Evolutionary conservation across 169 alveolate genomes (phyloP).

Genomic region (Besnoitia besnoiti): DNA sequence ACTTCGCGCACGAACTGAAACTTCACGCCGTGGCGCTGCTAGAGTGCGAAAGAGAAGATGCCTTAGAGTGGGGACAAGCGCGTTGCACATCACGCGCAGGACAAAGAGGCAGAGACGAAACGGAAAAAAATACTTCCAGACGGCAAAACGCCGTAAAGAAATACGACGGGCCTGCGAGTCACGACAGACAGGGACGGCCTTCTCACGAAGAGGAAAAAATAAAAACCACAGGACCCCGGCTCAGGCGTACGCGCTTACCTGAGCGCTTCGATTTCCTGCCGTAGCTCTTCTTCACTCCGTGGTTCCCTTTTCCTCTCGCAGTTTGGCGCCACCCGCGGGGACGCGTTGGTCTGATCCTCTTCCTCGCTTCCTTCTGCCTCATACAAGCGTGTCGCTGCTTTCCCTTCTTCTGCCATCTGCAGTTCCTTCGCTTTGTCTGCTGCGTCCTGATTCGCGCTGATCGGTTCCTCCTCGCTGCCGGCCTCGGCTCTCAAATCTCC

Average conservation of each 20-base stretch:
- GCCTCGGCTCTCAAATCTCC: background rate
- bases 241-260: slow-evolving; percentile 22
- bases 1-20: too few species aligned
- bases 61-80: too few species aligned
- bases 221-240: too few species aligned
- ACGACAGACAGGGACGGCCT: too few species aligned
- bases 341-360: background rate
- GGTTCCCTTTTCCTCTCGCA: background rate
- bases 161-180: too few species aligned
- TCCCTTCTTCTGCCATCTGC: background rate
- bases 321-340: background rate
- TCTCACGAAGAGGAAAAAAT: too few species aligned
- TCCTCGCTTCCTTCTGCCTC: background rate
- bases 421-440: background rate
- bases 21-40: too few species aligned
- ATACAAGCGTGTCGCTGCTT: too few species aligned
- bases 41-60: too few species aligned
- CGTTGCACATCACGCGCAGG: too few species aligned
- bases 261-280: background rate
- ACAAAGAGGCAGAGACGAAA: background rate
- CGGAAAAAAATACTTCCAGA: background rate
- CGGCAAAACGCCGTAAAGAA: too few species aligned
- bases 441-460: background rate
- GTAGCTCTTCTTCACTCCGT: background rate
- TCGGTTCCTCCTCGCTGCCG: background rate